phyloP scores from a whole-genome alignment of 2,329 filamentous ascomycete species.

The Nothophoma quercina region DNA sequence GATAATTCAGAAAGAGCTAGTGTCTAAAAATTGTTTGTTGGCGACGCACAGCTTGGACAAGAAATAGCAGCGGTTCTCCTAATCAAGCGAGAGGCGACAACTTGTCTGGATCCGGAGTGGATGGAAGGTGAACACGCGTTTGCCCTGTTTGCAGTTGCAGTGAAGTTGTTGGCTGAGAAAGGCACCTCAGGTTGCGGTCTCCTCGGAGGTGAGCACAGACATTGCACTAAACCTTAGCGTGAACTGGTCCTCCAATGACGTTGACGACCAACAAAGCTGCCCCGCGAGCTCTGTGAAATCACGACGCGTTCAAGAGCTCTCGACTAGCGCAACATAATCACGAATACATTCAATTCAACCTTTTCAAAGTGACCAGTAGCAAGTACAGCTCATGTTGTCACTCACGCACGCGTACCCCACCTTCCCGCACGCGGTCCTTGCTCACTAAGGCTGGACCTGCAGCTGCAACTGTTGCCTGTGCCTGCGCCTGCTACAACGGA shows the following conservation, averaged over 20 bases:
- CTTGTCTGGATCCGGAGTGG: background rate
- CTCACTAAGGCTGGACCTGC: conserved; percentile 34
- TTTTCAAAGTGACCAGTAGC: conserved; percentile 1
- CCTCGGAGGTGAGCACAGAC: conserved; percentile 13
- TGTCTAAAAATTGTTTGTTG: background rate
- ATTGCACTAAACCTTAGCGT: background rate
- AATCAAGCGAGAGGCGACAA: background rate
- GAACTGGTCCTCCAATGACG: conserved; percentile 10
- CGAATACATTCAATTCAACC: conserved; percentile 39
- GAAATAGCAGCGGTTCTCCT: background rate
- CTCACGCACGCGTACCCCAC: conserved; percentile 21
- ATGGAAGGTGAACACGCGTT: background rate
- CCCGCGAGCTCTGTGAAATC: conserved; percentile 18
- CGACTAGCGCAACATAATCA: conserved; percentile 80
- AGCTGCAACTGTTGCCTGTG: conserved; percentile 34
- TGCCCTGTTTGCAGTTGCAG: background rate
- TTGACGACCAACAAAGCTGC: conserved; percentile 15
- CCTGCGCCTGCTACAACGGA: conserved; percentile 26
- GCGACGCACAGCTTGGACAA: background rate
- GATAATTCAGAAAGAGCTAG: background rate
- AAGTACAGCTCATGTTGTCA: conserved; percentile 39
- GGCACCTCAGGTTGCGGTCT: too few species aligned
- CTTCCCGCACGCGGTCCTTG: conserved; percentile 30
- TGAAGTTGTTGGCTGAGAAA: background rate
- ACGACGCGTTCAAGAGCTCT: conserved; percentile 62